Evolutionary conservation across 345 rosid genomes (phyloP).

Genomic region (Populus euphratica): DNA sequence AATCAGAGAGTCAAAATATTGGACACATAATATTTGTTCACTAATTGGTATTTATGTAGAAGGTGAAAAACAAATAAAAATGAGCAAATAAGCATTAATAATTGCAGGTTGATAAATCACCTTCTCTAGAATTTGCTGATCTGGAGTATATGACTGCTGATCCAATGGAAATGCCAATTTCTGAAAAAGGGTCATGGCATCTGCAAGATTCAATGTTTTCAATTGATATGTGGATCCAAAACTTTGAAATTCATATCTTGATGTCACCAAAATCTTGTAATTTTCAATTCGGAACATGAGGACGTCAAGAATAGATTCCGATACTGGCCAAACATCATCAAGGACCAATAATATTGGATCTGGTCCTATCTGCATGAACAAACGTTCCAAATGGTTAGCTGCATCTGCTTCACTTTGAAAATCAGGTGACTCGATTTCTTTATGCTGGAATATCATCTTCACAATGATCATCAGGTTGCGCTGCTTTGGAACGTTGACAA

Average conservation of each 20-base stretch:
- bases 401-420: constrained; percentile 27
- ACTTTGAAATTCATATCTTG: constrained; percentile 22
- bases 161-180: constrained; percentile 4
- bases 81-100: not conserved
- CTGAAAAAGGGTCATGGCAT: constrained; percentile 23
- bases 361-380: constrained; percentile 8
- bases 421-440: not conserved
- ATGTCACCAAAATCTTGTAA: constrained; percentile 30
- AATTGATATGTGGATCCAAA: constrained; percentile 21
- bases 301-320: constrained; percentile 20
- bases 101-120: constrained; percentile 6
- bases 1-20: no score
- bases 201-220: constrained; percentile 6
- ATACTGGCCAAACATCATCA: constrained; percentile 32
- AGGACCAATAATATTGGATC: constrained; percentile 25
- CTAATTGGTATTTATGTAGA: no score
- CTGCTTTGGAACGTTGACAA: constrained; percentile 20
- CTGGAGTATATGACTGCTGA: constrained; percentile 9
- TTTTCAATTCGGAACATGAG: constrained; percentile 15
- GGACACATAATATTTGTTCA: no score
- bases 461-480: constrained; percentile 16
- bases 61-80: not conserved
- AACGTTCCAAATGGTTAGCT: constrained; percentile 16
- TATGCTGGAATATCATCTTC: constrained; percentile 22
- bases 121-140: constrained; percentile 9